A percentile compares a stretch with the other conserved stretches of the same genome.
Evolutionary conservation across 192 early-diverging fungal genomes (phyloP).

Genomic region (Coemansia pectinata): DNA sequence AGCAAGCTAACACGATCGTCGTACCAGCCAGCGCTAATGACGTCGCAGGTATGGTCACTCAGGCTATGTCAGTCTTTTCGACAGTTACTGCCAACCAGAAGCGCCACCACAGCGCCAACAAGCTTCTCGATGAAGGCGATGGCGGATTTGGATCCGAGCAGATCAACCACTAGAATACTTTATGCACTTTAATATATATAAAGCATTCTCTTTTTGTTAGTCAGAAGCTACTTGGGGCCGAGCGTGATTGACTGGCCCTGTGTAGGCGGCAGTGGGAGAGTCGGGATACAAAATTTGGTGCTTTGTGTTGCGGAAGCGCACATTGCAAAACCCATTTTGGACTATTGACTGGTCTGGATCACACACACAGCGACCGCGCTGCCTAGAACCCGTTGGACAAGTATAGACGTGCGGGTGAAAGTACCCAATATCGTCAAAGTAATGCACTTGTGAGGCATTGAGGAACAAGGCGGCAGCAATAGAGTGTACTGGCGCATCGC

Average conservation of each 20-base stretch:
- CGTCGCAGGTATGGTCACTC: slow-evolving; percentile 85
- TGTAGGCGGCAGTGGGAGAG: neutral
- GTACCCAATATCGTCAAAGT: slow-evolving; percentile 74
- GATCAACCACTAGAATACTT: slow-evolving; percentile 22
- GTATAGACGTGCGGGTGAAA: slow-evolving; percentile 42
- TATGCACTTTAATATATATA: neutral
- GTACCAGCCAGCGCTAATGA: slow-evolving; percentile 84
- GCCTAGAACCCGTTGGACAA: slow-evolving; percentile 49
- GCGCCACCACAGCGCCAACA: neutral
- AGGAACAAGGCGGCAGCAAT: slow-evolving; percentile 64
- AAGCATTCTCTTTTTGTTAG: no score
- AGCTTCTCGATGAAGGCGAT: slow-evolving; percentile 4
- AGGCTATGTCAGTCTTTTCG: slow-evolving; percentile 60
- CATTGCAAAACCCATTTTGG: slow-evolving; percentile 18
- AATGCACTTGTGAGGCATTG: slow-evolving; percentile 60
- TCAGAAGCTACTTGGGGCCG: neutral
- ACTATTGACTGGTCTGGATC: slow-evolving; percentile 26
- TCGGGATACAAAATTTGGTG: slow-evolving; percentile 11
- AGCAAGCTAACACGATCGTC: slow-evolving; percentile 87
- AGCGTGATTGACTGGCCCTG: slow-evolving; percentile 7
- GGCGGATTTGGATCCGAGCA: slow-evolving; percentile 52
- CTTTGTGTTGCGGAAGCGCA: slow-evolving; percentile 13
- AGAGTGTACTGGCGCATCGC: slow-evolving; percentile 67
- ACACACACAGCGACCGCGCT: slow-evolving; percentile 47
- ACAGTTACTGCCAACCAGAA: slow-evolving; percentile 35